These are phyloP conservation scores for Skeletonema grethae DNA, from an alignment of 108 stramenopile genomes.

Conservation along the genomic window DNA sequence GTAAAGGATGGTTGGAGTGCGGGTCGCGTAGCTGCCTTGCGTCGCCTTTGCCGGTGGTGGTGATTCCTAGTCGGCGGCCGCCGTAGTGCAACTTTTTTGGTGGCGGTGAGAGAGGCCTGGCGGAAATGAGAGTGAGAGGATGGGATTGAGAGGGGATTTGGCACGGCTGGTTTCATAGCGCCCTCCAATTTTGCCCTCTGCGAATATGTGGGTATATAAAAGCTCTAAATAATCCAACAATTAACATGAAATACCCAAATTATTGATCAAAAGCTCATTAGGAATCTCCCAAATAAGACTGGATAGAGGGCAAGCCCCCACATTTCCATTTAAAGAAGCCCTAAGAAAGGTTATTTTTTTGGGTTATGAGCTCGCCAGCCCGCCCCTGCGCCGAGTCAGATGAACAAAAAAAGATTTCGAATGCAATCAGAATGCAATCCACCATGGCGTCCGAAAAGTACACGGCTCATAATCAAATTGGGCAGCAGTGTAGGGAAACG, in stretches of 20 bases:
- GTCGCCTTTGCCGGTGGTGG: background rate
- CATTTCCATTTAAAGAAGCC: background rate
- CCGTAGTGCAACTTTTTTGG: background rate
- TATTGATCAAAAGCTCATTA: background rate
- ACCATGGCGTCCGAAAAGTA: background rate
- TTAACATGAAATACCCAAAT: background rate
- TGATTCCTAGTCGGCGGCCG: background rate
- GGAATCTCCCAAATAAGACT: background rate
- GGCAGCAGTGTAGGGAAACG: background rate
- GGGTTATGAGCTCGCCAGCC: no score
- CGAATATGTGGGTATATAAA: background rate
- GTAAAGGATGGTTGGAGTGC: background rate
- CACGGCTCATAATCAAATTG: background rate
- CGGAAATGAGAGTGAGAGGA: background rate
- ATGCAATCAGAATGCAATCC: no score
- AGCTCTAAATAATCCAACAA: background rate
- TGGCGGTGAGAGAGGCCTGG: background rate
- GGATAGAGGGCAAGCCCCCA: background rate
- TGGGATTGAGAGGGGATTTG: background rate
- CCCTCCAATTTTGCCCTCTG: background rate
- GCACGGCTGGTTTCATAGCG: background rate
- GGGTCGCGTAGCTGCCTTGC: constrained; percentile 1
- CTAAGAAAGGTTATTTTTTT: background rate
- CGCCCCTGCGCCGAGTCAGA: background rate
- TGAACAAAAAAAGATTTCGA: background rate